phyloP scores from a whole-genome alignment of 495 filamentous ascomycete species.

The Aspergillus wentii region DNA sequence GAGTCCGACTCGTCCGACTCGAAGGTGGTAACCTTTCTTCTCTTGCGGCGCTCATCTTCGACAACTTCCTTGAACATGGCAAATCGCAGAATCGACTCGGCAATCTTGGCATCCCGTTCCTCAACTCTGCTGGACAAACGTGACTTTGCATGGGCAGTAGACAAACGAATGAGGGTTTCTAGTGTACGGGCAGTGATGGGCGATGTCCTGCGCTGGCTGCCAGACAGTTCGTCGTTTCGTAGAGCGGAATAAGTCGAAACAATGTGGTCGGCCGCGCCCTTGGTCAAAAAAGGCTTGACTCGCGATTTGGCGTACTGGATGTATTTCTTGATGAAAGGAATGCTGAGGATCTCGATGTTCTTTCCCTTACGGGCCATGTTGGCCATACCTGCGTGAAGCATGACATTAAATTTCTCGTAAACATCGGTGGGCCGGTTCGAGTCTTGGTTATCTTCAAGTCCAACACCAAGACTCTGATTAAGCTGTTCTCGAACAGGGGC shows the following conservation, averaged over 20 bases:
- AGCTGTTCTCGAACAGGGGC: conserved; percentile 88
- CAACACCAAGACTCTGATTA: conserved; percentile 83
- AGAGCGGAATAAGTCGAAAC: conserved; percentile 89
- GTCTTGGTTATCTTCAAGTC: conserved; percentile 72
- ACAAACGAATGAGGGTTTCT: conserved; percentile 94
- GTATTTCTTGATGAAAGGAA: conserved; percentile 99
- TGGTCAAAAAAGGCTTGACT: conserved; percentile 86
- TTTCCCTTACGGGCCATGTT: conserved; percentile 68
- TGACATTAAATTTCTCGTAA: conserved; percentile 92
- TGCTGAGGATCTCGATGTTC: conserved; percentile 86
- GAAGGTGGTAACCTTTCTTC: conserved; percentile 49
- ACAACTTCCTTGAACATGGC: conserved; percentile 97
- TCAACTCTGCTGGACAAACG: conserved; percentile 91
- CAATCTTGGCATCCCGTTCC: conserved; percentile 80
- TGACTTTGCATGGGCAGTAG: conserved; percentile 93
- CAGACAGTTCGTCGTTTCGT: conserved; percentile 92
- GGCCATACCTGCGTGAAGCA: conserved; percentile 91
- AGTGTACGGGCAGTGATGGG: conserved; percentile 97
- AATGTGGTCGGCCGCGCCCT: conserved; percentile 89
- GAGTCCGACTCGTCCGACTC: conserved; percentile 46
- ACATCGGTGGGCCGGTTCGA: conserved; percentile 75
- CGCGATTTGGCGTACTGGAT: conserved; percentile 96
- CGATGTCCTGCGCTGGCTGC: conserved; percentile 86
- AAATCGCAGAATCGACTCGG: conserved; percentile 87
- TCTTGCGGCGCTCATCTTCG: conserved; percentile 77